phyloP scores from a whole-genome alignment of 1,284 basidiomycete species.

The Rhodotorula sp. region DNA sequence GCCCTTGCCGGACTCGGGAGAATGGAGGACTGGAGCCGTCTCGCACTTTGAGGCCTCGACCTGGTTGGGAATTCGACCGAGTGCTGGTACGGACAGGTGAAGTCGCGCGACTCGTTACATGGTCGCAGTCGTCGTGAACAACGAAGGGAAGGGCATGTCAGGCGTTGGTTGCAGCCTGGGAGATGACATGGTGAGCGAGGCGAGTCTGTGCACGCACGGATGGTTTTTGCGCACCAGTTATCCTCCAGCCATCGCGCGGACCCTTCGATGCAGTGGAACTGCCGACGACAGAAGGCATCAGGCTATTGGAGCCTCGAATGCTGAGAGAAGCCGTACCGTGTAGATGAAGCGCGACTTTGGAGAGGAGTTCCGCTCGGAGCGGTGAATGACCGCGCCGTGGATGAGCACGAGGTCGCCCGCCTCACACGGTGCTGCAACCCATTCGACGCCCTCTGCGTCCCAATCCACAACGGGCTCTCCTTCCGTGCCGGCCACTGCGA shows the following conservation, averaged over 20 bases:
- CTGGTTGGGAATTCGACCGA: too few relatives aligned
- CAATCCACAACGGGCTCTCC: slow-evolving; percentile 44
- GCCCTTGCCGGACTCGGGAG: too few relatives aligned
- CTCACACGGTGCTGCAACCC: slow-evolving; percentile 70
- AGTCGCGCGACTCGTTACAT: not conserved
- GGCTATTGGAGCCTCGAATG: too few relatives aligned
- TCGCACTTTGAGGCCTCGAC: too few relatives aligned
- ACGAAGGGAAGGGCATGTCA: slow-evolving; percentile 14
- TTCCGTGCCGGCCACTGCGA: slow-evolving; percentile 56
- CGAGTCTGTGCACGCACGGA: too few relatives aligned
- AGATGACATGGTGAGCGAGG: not conserved
- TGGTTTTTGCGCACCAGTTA: slow-evolving; percentile 57
- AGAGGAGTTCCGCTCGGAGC: slow-evolving; percentile 71
- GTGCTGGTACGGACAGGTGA: too few relatives aligned
- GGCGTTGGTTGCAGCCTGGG: slow-evolving; percentile 15
- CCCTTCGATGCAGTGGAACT: slow-evolving; percentile 70
- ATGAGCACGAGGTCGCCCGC: slow-evolving; percentile 83
- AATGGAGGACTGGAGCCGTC: too few relatives aligned
- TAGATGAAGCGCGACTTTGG: slow-evolving; percentile 78
- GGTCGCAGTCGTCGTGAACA: not conserved
- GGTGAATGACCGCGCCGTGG: slow-evolving; percentile 75
- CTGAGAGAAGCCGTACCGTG: slow-evolving; percentile 54
- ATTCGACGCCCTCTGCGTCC: slow-evolving; percentile 56
- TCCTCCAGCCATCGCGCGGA: slow-evolving; percentile 64
- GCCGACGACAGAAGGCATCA: not conserved